Base-by-base conservation (phyloP, 352 stramenopile genomes). In the Globisporangium splendens region DNA sequence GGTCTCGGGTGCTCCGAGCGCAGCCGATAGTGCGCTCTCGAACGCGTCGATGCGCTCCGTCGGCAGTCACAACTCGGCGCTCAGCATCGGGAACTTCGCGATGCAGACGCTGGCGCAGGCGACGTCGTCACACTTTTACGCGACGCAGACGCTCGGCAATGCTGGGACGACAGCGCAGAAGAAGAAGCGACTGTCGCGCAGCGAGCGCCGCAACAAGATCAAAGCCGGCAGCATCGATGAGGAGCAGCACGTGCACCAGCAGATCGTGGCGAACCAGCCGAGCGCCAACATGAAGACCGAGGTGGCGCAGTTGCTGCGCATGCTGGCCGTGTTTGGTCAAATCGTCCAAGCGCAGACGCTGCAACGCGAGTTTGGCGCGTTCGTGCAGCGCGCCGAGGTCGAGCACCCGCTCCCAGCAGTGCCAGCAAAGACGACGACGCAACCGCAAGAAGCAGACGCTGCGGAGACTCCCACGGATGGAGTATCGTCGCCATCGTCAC, bases 41-140 rank as follows among this genome's bases (percentile, higher is more conserved):
- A 74, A 71, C 22, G 67, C 70, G 33, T 89, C 78, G 14, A 69
- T 83, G 58, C 82, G 77, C 54, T 91, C 80, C 0, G 76, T 93
- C 8, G 83, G 83, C 33, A 93, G 83, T 62, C 83, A 93, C 72
- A 93, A 93, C 59, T 90, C 74, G 43, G 72, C 75, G 17, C 51
- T 66, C 35, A 77, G 65, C 48, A 85, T 88, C 38, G 80, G 80
- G 12, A 91, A 91, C 54, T 91, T 91, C 54, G 66, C 76, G 15
- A 81, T 83, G 68, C 72, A 88, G 63, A 70, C 65, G 18, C 63
- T 89, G 21, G 66, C 77, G 17, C 59, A 71, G 35, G 80, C 80
- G 20, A 89, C 80, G 6, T 68, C 76, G 28, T 88, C 78, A 46
- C 80, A 91, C 50, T 91, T 88, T 59, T 91, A 80, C 61, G 78